A percentile compares a stretch with the other conserved stretches of the same genome.
Evolutionary conservation across 768 basidiomycete genomes (phyloP).

Genomic region (Suillus decipiens): DNA sequence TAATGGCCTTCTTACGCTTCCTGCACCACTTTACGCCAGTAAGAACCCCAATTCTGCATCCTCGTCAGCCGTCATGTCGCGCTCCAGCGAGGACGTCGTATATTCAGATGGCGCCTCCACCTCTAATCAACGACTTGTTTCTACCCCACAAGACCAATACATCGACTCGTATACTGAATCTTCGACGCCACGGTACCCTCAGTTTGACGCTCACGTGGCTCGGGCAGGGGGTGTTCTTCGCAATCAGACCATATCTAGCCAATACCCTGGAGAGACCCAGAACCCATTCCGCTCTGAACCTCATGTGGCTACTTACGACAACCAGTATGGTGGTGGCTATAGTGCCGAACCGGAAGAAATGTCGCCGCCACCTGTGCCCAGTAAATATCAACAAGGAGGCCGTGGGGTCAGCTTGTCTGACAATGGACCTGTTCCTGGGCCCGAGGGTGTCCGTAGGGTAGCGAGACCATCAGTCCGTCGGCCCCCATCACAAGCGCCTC

Average conservation of each 20-base stretch:
- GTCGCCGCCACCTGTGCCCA: conserved; percentile 15
- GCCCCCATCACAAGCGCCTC: conserved; percentile 59
- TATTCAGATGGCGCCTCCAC: conserved; percentile 37
- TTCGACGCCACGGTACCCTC: conserved; percentile 24
- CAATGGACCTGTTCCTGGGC: conserved; percentile 77
- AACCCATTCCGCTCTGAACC: conserved; percentile 62
- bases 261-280: conserved; percentile 48
- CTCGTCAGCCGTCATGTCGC: conserved; percentile 44
- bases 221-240: conserved; percentile 42
- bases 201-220: conserved; percentile 44
- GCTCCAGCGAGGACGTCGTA: conserved; percentile 46
- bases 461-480: conserved; percentile 60
- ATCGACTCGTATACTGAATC: conserved; percentile 25
- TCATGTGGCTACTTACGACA: conserved; percentile 41
- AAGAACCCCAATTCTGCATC: conserved; percentile 48
- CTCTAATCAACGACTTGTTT: conserved; percentile 46
- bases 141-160: conserved; percentile 38
- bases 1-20: conserved; percentile 70
- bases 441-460: conserved; percentile 79
- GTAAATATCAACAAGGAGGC: conserved; percentile 22
- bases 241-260: conserved; percentile 36
- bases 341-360: conserved; percentile 40
- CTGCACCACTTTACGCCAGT: conserved; percentile 69
- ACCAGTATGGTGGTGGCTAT: conserved; percentile 33
- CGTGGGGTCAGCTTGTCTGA: conserved; percentile 83